Conservation (phyloP, 2,329 filamentous ascomycete genomes). For the Chrysoporthe cubensis region DNA sequence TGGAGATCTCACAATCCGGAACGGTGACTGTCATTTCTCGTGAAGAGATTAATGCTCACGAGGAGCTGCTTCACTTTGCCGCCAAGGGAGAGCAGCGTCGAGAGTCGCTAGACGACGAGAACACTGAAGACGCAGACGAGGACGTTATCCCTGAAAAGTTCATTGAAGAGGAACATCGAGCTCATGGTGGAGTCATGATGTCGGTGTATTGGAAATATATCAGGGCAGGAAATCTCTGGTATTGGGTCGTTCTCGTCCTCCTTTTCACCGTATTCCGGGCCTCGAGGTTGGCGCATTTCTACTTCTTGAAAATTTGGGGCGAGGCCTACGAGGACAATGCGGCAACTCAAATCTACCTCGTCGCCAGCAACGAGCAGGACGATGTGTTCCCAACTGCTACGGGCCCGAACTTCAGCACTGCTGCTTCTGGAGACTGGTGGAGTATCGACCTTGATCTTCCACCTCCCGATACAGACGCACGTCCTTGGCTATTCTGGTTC, state of each 20-base stretch:
- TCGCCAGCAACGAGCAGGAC: constrained; percentile 16
- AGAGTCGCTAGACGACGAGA: constrained; percentile 23
- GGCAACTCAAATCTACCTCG: constrained; percentile 19
- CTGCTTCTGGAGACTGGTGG: constrained; percentile 33
- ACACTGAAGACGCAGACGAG: constrained; percentile 35
- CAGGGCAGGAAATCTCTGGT: constrained; percentile 74
- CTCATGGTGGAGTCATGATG: constrained; percentile 74
- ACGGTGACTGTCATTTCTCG: constrained; percentile 30
- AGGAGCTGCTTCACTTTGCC: constrained; percentile 41
- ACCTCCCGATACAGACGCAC: constrained; percentile 66
- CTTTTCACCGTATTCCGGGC: constrained; percentile 67
- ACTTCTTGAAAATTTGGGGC: constrained; percentile 87
- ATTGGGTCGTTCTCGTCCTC: constrained; percentile 70
- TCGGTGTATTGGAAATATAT: constrained; percentile 85
- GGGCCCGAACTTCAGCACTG: constrained; percentile 7
- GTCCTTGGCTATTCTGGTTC: constrained; percentile 76
- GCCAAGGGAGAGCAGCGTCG: constrained; percentile 44
- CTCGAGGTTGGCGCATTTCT: constrained; percentile 68
- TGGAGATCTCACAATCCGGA: constrained; percentile 65
- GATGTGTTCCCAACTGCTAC: constrained; percentile 10
- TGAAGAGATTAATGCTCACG: constrained; percentile 43
- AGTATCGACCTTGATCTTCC: constrained; percentile 56
- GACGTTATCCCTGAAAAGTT: constrained; percentile 62
- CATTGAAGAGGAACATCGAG: constrained; percentile 76
- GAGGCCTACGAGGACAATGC: constrained; percentile 65